Percentiles rank a stretch among this genome's conserved stretches.
Evolutionary conservation across 495 filamentous ascomycete species (phyloP).

Genomic region (Antarctomyces pellizariae): DNA sequence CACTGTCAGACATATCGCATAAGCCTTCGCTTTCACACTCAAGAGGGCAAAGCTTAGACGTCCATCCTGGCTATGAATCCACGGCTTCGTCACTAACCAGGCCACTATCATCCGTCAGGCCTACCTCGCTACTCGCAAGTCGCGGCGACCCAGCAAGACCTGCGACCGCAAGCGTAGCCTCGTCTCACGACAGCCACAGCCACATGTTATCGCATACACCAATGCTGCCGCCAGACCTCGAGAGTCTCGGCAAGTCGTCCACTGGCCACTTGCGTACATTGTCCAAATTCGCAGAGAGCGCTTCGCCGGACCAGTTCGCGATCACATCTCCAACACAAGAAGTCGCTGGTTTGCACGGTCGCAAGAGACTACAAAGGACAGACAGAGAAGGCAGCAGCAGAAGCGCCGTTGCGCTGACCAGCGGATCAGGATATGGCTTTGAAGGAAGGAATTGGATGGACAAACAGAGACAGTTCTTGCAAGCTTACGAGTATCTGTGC

Average conservation of each 20-base stretch:
- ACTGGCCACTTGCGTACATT: conserved; percentile 76
- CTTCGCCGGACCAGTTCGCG: conserved; percentile 52
- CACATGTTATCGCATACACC: conserved; percentile 23
- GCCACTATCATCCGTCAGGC: no score
- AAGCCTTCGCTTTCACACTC: no score
- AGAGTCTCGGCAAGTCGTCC: conserved; percentile 56
- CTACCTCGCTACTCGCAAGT: no score
- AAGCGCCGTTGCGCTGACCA: conserved; percentile 20
- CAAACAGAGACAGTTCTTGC: conserved; percentile 82
- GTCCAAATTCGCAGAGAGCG: conserved; percentile 60
- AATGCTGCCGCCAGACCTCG: conserved; percentile 43
- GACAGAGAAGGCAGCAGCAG: conserved; percentile 28
- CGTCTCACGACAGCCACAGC: conserved; percentile 20
- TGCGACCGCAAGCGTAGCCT: conserved; percentile 13
- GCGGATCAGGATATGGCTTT: conserved; percentile 38
- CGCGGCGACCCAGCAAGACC: no score
- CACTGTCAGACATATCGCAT: no score
- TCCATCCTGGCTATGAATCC: no score
- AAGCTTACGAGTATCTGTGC: conserved; percentile 97
- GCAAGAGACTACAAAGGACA: conserved; percentile 57
- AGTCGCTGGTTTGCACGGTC: conserved; percentile 68
- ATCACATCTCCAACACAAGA: conserved; percentile 52
- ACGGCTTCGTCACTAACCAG: no score
- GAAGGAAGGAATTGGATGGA: conserved; percentile 95
- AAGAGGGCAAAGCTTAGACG: no score